Conservation (phyloP, 495 filamentous ascomycete species). For the Glonium stellatum region DNA sequence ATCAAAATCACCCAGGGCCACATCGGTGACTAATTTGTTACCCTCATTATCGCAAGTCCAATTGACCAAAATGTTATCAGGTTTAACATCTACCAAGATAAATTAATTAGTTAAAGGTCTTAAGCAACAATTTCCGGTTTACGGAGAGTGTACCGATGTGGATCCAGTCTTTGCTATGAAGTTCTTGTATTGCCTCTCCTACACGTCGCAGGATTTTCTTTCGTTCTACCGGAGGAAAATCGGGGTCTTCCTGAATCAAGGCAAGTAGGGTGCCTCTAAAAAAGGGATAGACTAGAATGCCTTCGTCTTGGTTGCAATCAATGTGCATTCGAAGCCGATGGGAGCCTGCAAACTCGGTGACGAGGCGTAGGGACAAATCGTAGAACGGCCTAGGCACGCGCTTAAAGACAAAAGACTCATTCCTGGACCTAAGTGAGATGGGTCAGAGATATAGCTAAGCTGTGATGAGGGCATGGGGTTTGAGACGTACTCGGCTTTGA, state of each 20-base stretch:
- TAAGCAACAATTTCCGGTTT: slow-evolving; percentile 11
- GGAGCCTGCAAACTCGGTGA: slow-evolving; percentile 30
- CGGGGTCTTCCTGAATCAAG: slow-evolving; percentile 27
- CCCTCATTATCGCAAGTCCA: slow-evolving; percentile 31
- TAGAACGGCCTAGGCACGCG: slow-evolving; percentile 30
- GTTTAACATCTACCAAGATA: slow-evolving; percentile 35
- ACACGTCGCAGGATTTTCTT: slow-evolving; percentile 28
- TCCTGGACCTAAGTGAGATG: slow-evolving; percentile 25
- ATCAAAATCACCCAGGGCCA: slow-evolving; percentile 35
- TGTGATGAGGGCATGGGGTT: slow-evolving; percentile 20
- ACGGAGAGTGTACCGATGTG: slow-evolving; percentile 28
- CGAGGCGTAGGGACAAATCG: slow-evolving; percentile 27
- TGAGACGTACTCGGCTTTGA: slow-evolving; percentile 31
- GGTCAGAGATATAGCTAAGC: slow-evolving; percentile 26
- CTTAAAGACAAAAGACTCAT: slow-evolving; percentile 32
- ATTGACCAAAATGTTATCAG: slow-evolving; percentile 36
- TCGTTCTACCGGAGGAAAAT: slow-evolving; percentile 25
- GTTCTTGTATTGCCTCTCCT: slow-evolving; percentile 34
- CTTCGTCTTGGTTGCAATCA: slow-evolving; percentile 30
- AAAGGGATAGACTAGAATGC: slow-evolving; percentile 32
- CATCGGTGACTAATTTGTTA: slow-evolving; percentile 30
- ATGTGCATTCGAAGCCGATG: slow-evolving; percentile 31
- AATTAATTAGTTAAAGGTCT: slow-evolving; percentile 25
- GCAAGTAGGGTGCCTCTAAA: slow-evolving; percentile 28
- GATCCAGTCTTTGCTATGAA: slow-evolving; percentile 32